Percentiles rank a stretch among this genome's conserved stretches.
Evolutionary conservation across 306 rosid species (phyloP).

Genomic region (Mimosa bimucronata): DNA sequence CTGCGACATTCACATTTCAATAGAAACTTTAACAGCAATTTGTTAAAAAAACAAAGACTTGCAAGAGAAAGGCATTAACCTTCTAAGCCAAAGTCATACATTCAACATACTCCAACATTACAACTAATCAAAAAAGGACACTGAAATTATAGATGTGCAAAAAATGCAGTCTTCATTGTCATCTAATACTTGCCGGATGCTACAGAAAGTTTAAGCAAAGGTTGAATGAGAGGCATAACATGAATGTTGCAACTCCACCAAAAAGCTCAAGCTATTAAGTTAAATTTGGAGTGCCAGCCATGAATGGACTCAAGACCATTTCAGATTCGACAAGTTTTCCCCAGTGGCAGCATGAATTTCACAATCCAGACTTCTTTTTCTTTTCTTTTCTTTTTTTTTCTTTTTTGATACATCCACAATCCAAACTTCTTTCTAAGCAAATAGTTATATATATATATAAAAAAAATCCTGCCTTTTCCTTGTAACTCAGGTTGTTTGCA

Average conservation of each 20-base stretch:
- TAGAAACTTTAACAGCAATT: conserved; percentile 30
- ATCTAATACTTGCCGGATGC: neutral
- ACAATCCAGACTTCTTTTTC: neutral
- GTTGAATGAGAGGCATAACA: neutral
- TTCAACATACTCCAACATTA: no score
- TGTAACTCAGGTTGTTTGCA: neutral
- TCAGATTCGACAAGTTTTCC: neutral
- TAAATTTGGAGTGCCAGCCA: neutral
- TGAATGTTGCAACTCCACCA: conserved; percentile 21
- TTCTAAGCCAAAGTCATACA: no score
- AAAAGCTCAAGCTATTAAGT: conserved; percentile 8
- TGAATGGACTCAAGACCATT: neutral
- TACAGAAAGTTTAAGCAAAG: neutral
- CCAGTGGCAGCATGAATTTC: neutral
- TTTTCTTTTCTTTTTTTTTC: no score
- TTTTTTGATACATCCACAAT: neutral
- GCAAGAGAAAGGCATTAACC: no score
- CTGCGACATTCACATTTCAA: conserved; percentile 50
- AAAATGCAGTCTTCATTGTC: neutral
- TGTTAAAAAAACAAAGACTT: neutral
- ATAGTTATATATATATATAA: neutral
- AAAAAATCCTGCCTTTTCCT: neutral
- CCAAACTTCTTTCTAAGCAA: neutral
- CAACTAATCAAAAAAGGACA: neutral
- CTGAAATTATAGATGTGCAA: conserved; percentile 2